phyloP scores from a whole-genome alignment of 495 filamentous ascomycete genomes.

The Tuber melanosporum region DNA sequence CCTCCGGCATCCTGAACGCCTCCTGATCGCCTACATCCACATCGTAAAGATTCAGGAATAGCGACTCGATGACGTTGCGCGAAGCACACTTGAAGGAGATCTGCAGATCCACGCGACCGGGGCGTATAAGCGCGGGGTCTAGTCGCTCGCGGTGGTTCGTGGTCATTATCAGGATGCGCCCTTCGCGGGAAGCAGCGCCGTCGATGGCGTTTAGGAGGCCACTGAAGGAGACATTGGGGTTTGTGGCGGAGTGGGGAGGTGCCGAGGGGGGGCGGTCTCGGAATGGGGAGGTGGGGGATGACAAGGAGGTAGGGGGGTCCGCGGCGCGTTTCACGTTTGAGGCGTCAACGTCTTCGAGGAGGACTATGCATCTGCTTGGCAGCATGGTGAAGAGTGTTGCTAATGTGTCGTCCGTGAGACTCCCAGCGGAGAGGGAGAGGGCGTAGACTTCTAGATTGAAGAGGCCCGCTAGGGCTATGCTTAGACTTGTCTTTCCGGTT shows the following conservation, averaged over 20 bases:
- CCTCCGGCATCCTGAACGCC: slow-evolving; percentile 25
- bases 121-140: slow-evolving; percentile 66
- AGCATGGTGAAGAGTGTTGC: slow-evolving; percentile 60
- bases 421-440: slow-evolving; percentile 56
- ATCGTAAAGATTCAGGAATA: slow-evolving; percentile 70
- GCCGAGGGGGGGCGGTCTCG: neutral
- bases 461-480: slow-evolving; percentile 61
- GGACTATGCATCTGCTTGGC: slow-evolving; percentile 61
- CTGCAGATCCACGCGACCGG: slow-evolving; percentile 66
- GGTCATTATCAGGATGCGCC: slow-evolving; percentile 74
- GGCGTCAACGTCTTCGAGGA: slow-evolving; percentile 68
- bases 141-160: slow-evolving; percentile 69
- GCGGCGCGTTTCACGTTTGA: slow-evolving; percentile 59
- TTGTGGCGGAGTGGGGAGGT: neutral
- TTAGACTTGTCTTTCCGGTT: slow-evolving; percentile 52
- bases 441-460: slow-evolving; percentile 66
- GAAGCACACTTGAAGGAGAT: slow-evolving; percentile 64
- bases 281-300: neutral
- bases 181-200: slow-evolving; percentile 71
- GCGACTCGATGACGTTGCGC: slow-evolving; percentile 54
- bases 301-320: slow-evolving; percentile 9
- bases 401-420: slow-evolving; percentile 63
- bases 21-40: slow-evolving; percentile 37
- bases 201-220: slow-evolving; percentile 75
- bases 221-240: slow-evolving; percentile 54